Conservation (phyloP, 2,329 filamentous ascomycete species). For the Phoma sp. region DNA sequence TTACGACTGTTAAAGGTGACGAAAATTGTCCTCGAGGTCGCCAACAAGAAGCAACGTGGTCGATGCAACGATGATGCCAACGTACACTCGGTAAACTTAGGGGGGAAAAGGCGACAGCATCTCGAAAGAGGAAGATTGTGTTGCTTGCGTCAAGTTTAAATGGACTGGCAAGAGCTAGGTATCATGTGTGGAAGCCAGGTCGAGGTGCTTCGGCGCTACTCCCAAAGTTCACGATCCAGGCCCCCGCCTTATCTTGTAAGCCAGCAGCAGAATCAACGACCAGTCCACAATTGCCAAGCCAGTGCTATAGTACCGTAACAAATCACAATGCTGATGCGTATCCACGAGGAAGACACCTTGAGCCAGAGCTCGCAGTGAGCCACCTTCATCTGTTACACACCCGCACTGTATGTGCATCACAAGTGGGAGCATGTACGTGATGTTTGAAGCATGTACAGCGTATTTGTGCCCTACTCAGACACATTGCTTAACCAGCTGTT, state of each 20-base stretch:
- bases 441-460: too few relatives aligned
- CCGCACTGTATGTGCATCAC: too few relatives aligned
- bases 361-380: too few relatives aligned
- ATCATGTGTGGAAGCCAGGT: constrained; percentile 7
- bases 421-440: too few relatives aligned
- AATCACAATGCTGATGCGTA: too few relatives aligned
- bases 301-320: too few relatives aligned
- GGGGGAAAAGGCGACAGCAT: background rate
- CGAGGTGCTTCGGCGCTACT: constrained; percentile 16
- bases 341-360: too few relatives aligned
- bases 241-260: background rate
- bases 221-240: constrained; percentile 16
- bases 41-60: background rate
- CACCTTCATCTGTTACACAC: too few relatives aligned
- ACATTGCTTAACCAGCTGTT: too few relatives aligned
- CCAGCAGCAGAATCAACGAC: background rate
- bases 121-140: background rate
- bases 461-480: too few relatives aligned
- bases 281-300: background rate
- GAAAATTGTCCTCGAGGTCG: background rate
- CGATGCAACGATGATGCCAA: background rate
- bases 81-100: background rate
- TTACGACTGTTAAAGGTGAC: background rate
- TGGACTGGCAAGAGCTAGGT: constrained; percentile 1
- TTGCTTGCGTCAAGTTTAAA: background rate